These are phyloP conservation scores for Blastobotrys mokoenaii DNA, from an alignment of 805 yeast genomes.

Conservation along the genomic window DNA sequence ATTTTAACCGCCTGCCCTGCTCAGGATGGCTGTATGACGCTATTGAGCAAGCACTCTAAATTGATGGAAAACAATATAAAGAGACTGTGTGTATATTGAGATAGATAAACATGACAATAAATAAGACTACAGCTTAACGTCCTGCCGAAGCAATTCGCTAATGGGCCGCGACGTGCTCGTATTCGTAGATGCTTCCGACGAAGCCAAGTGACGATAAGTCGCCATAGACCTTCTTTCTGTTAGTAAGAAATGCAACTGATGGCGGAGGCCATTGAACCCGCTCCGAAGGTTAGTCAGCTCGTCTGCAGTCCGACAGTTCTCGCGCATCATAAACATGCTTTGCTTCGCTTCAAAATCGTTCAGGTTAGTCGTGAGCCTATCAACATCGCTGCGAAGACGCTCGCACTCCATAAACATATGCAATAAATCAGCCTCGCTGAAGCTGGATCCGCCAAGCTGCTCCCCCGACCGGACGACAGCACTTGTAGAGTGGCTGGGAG, in stretches of 20 bases:
- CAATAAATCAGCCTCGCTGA: conserved; percentile 13
- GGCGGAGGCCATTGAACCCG: conserved; percentile 28
- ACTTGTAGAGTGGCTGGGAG: neutral
- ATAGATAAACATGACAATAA: no score
- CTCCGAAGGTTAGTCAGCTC: conserved; percentile 26
- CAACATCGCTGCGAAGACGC: conserved; percentile 28
- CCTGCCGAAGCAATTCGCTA: neutral
- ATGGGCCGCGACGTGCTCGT: neutral
- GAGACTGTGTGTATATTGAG: no score
- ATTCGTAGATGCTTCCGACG: neutral
- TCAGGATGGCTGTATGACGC: no score
- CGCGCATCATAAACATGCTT: conserved; percentile 27
- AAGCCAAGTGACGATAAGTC: neutral
- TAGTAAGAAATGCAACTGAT: conserved; percentile 28
- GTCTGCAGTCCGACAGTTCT: conserved; percentile 26
- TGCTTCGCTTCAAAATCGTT: conserved; percentile 28
- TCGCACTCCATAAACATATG: conserved; percentile 26
- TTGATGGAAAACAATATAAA: no score
- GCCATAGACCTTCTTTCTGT: conserved; percentile 22
- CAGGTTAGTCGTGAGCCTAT: conserved; percentile 22
- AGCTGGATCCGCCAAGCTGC: conserved; percentile 3
- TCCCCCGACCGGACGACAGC: neutral
- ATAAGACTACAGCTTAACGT: conserved; percentile 1
- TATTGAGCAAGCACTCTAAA: no score
- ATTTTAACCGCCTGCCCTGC: no score